These are phyloP conservation scores for Melampsora abietis-canadensis DNA, from an alignment of 1,284 basidiomycete species.

Conservation along the genomic window DNA sequence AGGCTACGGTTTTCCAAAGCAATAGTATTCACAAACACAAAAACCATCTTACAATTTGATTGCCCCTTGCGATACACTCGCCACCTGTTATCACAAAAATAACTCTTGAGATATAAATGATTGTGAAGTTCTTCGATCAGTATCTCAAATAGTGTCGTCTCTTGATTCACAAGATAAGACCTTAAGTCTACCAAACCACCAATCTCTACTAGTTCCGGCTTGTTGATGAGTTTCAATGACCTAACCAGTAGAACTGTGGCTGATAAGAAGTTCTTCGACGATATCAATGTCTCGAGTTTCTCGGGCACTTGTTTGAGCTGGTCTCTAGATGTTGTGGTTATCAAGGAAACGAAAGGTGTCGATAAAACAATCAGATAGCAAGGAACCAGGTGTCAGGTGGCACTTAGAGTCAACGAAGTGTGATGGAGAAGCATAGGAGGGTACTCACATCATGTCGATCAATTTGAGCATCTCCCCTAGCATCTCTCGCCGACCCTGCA, in stretches of 20 bases:
- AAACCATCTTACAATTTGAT: constrained; percentile 62
- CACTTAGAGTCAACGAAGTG: not conserved
- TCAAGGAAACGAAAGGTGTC: constrained; percentile 71
- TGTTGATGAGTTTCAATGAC: constrained; percentile 85
- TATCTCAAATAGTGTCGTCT: constrained; percentile 83
- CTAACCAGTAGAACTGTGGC: constrained; percentile 83
- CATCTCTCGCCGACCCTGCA: constrained; percentile 34
- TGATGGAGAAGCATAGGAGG: not conserved
- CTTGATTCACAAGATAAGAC: constrained; percentile 79
- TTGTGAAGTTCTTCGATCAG: constrained; percentile 92
- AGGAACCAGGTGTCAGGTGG: not conserved
- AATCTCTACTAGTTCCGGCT: constrained; percentile 86
- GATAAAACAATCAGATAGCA: constrained; percentile 66
- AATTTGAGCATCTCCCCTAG: constrained; percentile 42
- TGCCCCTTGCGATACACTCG: constrained; percentile 76
- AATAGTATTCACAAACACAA: constrained; percentile 2
- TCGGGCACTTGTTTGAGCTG: constrained; percentile 87
- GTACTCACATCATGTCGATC: constrained; percentile 36
- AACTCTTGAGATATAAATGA: constrained; percentile 95
- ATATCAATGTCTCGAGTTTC: constrained; percentile 84
- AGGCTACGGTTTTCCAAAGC: constrained; percentile 7
- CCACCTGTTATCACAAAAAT: constrained; percentile 94
- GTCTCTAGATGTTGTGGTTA: constrained; percentile 61
- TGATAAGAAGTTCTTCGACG: constrained; percentile 87
- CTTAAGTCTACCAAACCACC: constrained; percentile 87